These are phyloP conservation scores for Aspergillus ustus DNA, from an alignment of 2,329 filamentous ascomycete species.

Conservation along the genomic window DNA sequence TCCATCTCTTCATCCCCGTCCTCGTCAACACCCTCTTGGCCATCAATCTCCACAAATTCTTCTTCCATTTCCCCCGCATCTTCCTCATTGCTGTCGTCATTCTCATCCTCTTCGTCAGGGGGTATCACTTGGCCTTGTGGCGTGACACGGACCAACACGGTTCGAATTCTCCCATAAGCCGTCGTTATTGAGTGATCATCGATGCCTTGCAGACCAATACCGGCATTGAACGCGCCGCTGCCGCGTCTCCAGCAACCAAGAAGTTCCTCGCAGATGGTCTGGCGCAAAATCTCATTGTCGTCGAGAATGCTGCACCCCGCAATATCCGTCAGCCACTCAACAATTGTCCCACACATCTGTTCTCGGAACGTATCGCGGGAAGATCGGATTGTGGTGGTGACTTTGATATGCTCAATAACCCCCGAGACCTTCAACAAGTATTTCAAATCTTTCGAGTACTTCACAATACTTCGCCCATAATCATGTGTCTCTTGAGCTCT, in stretches of 20 bases:
- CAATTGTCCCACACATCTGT: slow-evolving; percentile 97
- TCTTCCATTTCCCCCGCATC: slow-evolving; percentile 54
- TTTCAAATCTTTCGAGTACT: slow-evolving; percentile 73
- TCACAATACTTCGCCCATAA: slow-evolving; percentile 82
- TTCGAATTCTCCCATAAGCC: slow-evolving; percentile 50
- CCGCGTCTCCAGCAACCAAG: slow-evolving; percentile 86
- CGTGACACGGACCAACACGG: slow-evolving; percentile 47
- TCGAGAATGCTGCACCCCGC: slow-evolving; percentile 82
- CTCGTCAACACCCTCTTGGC: slow-evolving; percentile 47
- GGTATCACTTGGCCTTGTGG: slow-evolving; percentile 50
- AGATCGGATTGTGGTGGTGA: slow-evolving; percentile 93
- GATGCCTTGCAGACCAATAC: slow-evolving; percentile 76
- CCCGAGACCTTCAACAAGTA: slow-evolving; percentile 77
- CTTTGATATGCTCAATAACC: slow-evolving; percentile 91
- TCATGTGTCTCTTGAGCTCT: slow-evolving; percentile 89
- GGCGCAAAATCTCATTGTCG: slow-evolving; percentile 78
- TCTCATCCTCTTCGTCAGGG: slow-evolving; percentile 51
- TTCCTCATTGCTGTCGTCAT: slow-evolving; percentile 48
- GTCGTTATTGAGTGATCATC: slow-evolving; percentile 77
- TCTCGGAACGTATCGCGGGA: slow-evolving; percentile 94
- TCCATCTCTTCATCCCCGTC: slow-evolving; percentile 50
- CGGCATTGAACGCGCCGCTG: slow-evolving; percentile 78
- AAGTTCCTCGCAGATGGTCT: slow-evolving; percentile 87
- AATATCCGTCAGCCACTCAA: slow-evolving; percentile 95
- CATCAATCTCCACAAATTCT: slow-evolving; percentile 46